phyloP scores from a whole-genome alignment of 257 asterid species.

The Ballota nigra region DNA sequence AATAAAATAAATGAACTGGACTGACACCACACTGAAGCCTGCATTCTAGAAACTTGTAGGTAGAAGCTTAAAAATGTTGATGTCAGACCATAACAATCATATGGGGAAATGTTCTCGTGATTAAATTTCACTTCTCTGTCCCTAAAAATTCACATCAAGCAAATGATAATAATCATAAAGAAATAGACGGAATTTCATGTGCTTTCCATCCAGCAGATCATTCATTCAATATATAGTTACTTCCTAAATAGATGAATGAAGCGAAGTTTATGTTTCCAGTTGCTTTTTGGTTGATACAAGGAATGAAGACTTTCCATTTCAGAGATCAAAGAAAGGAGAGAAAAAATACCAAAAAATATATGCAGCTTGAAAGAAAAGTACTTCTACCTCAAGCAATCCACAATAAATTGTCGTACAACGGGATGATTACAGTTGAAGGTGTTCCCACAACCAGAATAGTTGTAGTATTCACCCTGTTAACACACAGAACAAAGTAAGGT shows the following conservation, averaged over 20 bases:
- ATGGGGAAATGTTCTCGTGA: not conserved
- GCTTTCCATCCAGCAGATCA: not conserved
- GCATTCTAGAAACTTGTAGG: not conserved
- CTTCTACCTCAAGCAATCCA: constrained; percentile 86
- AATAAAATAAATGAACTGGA: constrained; percentile 13
- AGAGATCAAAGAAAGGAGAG: not conserved
- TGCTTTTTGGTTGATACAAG: not conserved
- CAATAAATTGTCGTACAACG: constrained; percentile 76
- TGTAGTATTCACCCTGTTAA: constrained; percentile 92
- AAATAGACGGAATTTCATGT: not conserved
- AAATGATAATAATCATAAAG: constrained; percentile 3
- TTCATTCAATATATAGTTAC: not conserved
- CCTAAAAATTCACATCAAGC: constrained; percentile 10
- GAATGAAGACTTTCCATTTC: constrained; percentile 5
- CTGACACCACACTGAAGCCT: not conserved
- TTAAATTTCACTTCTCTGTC: not conserved
- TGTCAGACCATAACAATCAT: not conserved
- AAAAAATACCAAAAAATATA: not conserved
- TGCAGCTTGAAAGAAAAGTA: constrained; percentile 14
- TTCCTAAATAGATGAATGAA: not conserved
- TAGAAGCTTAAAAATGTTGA: not conserved
- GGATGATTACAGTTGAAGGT: constrained; percentile 99
- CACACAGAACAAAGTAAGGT: constrained; percentile 8
- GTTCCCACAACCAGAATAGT: constrained; percentile 98
- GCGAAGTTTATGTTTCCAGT: not conserved